phyloP scores from a whole-genome alignment of 1,284 basidiomycete genomes.

The Leccinum pallidistipes region DNA sequence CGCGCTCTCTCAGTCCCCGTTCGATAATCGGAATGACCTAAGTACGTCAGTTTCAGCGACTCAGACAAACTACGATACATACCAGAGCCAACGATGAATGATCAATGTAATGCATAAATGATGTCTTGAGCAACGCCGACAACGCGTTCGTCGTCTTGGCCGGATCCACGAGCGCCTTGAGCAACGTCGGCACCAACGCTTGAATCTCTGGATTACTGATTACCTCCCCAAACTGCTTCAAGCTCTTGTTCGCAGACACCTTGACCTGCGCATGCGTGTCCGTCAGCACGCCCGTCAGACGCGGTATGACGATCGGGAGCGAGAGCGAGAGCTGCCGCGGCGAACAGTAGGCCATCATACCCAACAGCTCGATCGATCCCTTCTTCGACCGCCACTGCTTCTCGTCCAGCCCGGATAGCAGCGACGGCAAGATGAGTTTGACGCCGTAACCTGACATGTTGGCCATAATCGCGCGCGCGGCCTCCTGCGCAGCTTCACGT shows the following conservation, averaged over 20 bases:
- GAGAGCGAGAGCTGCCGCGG: conserved; percentile 95
- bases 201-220: conserved; percentile 96
- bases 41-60: not conserved
- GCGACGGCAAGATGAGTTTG: conserved; percentile 90
- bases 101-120: conserved; percentile 98
- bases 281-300: conserved; percentile 91
- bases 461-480: conserved; percentile 93
- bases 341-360: conserved; percentile 99
- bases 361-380: conserved; percentile 95
- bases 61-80: conserved; percentile 25
- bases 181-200: conserved; percentile 85
- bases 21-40: conserved; percentile 96
- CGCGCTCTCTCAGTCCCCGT: conserved; percentile 88
- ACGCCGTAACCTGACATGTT: conserved; percentile 94
- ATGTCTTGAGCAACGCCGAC: conserved; percentile 84
- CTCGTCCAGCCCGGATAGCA: conserved; percentile 92
- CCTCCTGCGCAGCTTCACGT: conserved; percentile 92
- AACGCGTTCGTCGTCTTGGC: conserved; percentile 89
- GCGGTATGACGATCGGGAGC: conserved; percentile 95
- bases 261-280: conserved; percentile 98
- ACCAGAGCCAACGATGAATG: conserved; percentile 96
- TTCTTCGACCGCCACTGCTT: conserved; percentile 99
- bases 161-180: conserved; percentile 97
- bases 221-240: conserved; percentile 98
- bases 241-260: conserved; percentile 88